Conservation (phyloP, 2,329 filamentous ascomycete genomes). For the Lasiodiplodia gonubiensis region DNA sequence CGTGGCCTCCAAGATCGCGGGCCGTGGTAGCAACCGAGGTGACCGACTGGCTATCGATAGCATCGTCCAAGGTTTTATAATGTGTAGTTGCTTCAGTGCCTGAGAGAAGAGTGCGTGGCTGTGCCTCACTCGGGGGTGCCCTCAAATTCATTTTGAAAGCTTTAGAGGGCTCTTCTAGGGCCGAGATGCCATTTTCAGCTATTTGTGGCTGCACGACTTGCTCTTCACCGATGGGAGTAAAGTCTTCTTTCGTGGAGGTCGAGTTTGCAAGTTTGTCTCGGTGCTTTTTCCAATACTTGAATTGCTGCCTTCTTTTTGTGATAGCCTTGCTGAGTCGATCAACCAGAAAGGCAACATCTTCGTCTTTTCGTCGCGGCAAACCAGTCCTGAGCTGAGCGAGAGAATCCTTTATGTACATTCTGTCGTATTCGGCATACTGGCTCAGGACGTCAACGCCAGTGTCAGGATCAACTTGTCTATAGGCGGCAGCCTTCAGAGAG, state of each 20-base stretch:
- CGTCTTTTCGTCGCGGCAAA: constrained; percentile 26
- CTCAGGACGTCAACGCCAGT: constrained; percentile 43
- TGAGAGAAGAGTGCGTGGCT: constrained; percentile 42
- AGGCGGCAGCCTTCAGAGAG: constrained; percentile 44
- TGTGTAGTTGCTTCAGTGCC: constrained; percentile 47
- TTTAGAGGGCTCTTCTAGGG: not conserved
- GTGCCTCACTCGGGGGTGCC: constrained; percentile 40
- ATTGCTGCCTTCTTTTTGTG: constrained; percentile 44
- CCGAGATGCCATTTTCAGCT: not conserved
- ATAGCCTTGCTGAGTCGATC: constrained; percentile 39
- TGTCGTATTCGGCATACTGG: constrained; percentile 41
- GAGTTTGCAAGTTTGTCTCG: constrained; percentile 40
- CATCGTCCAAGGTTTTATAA: constrained; percentile 45
- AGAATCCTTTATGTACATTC: constrained; percentile 39
- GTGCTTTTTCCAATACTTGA: constrained; percentile 46
- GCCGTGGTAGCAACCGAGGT: constrained; percentile 46
- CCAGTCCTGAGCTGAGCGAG: constrained; percentile 36
- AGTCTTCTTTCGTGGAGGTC: not conserved
- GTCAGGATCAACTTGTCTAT: constrained; percentile 42
- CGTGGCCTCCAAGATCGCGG: constrained; percentile 41
- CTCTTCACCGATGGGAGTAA: not conserved
- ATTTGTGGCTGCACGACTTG: not conserved
- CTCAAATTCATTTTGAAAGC: constrained; percentile 17
- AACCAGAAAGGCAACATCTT: constrained; percentile 36
- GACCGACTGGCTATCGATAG: constrained; percentile 44